A percentile compares a stretch with the other conserved stretches of the same genome.
phyloP scores from a whole-genome alignment of 768 basidiomycete species.

The Auricularia sp. region DNA sequence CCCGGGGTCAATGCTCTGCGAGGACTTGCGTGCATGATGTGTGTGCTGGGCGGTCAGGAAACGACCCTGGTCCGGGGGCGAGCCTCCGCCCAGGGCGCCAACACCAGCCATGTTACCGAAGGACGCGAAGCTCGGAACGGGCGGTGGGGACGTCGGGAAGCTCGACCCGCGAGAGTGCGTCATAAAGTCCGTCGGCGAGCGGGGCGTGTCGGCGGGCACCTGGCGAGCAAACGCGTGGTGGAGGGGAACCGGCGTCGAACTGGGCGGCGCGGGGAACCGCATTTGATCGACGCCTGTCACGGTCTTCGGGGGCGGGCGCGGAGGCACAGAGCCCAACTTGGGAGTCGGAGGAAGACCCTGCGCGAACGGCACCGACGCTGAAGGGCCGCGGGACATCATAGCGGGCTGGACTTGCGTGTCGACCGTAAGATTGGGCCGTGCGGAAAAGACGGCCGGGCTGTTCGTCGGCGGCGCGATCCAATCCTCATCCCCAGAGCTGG shows the following conservation, averaged over 20 bases:
- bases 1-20: conserved; percentile 18
- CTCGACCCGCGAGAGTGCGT: conserved; percentile 17
- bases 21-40: conserved; percentile 32
- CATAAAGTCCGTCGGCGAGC: conserved; percentile 10
- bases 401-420: not conserved
- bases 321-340: not conserved
- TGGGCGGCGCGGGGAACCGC: conserved; percentile 11
- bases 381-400: not conserved
- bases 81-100: conserved; percentile 14
- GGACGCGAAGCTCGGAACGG: conserved; percentile 13
- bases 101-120: conserved; percentile 1
- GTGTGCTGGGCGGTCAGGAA: conserved; percentile 18
- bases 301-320: not conserved
- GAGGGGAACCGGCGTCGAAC: conserved; percentile 26
- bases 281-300: conserved; percentile 16
- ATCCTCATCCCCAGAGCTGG: not conserved
- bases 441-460: not conserved
- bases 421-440: not conserved
- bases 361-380: too few species aligned
- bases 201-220: conserved; percentile 11
- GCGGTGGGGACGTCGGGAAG: conserved; percentile 16
- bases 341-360: too few species aligned
- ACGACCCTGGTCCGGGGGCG: conserved; percentile 32
- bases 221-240: conserved; percentile 29
- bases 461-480: not conserved